A percentile compares a stretch with the other conserved stretches of the same genome.
Evolutionary conservation across 306 rosid genomes (phyloP).

Genomic region (Trichosanthes truncata): DNA sequence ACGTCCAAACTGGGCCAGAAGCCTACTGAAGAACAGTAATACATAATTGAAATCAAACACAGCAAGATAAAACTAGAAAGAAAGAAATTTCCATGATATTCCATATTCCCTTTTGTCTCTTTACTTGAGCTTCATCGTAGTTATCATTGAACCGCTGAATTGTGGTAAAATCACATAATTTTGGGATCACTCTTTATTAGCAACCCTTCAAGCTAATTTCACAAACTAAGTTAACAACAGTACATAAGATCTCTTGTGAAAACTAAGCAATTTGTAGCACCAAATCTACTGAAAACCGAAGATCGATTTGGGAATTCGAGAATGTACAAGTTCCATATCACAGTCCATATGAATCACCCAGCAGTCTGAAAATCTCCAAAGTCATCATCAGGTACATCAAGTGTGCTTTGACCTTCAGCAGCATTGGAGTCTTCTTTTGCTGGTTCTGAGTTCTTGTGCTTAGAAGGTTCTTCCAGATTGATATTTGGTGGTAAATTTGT

Average conservation of each 20-base stretch:
- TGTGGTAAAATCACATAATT: background rate
- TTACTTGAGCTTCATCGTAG: background rate
- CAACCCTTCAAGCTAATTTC: slow-evolving; percentile 4
- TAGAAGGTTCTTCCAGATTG: slow-evolving; percentile 35
- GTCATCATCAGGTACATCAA: slow-evolving; percentile 63
- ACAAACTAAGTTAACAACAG: background rate
- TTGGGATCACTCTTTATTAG: background rate
- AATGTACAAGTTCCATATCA: slow-evolving; percentile 14
- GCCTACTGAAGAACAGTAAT: background rate
- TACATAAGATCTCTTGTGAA: background rate
- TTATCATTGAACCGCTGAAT: background rate
- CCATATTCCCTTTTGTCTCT: background rate
- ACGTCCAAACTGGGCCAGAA: no score
- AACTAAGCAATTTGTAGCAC: background rate
- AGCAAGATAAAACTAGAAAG: background rate
- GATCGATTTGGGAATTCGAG: background rate
- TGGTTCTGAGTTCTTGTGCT: slow-evolving; percentile 19
- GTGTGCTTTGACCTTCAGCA: slow-evolving; percentile 32
- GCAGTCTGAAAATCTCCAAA: slow-evolving; percentile 95
- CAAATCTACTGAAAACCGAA: background rate
- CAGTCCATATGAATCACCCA: slow-evolving; percentile 23
- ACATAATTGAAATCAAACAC: background rate
- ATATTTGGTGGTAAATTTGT: slow-evolving; percentile 26
- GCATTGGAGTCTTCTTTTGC: slow-evolving; percentile 24
- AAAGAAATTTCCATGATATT: background rate